Conservation (phyloP, 1,139 yeast genomes). For the Suhomyces guaymorum region DNA sequence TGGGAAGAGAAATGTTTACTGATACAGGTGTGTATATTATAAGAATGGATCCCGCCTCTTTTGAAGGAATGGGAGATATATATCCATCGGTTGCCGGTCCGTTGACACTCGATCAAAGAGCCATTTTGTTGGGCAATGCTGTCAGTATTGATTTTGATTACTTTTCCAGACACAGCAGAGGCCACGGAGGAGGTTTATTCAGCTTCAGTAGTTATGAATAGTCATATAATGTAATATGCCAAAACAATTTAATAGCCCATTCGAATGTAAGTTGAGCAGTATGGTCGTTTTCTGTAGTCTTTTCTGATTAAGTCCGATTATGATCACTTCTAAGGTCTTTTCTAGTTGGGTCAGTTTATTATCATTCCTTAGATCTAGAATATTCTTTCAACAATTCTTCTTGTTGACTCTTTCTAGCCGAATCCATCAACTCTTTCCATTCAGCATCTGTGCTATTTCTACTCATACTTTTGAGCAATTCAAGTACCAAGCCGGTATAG, state of each 20-base stretch:
- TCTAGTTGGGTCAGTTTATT: too few relatives aligned
- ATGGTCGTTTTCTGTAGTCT: too few relatives aligned
- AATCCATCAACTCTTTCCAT: constrained; percentile 42
- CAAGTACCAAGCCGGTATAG: constrained; percentile 53
- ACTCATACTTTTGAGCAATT: constrained; percentile 44
- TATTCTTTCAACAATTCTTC: constrained; percentile 12
- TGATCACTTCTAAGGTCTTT: too few relatives aligned
- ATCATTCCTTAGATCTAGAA: constrained; percentile 2
- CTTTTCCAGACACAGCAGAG: constrained; percentile 82
- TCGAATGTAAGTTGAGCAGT: too few relatives aligned
- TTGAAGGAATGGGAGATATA: constrained; percentile 47
- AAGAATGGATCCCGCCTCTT: constrained; percentile 74
- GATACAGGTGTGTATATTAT: constrained; percentile 91
- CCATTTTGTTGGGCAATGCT: constrained; percentile 82
- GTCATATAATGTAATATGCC: too few relatives aligned
- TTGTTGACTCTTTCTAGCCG: constrained; percentile 30
- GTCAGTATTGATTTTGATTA: constrained; percentile 93
- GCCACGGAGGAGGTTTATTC: constrained; percentile 45
- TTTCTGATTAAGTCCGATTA: too few relatives aligned
- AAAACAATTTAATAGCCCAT: too few relatives aligned
- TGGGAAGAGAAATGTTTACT: constrained; percentile 88
- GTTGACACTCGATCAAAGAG: constrained; percentile 77
- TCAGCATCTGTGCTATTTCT: constrained; percentile 40
- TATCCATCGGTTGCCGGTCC: constrained; percentile 46
- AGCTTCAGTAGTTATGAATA: constrained; percentile 29